Percentiles rank a stretch among this genome's conserved stretches.
phyloP scores from a whole-genome alignment of 2,329 filamentous ascomycete genomes.

The Penicillium sp. region DNA sequence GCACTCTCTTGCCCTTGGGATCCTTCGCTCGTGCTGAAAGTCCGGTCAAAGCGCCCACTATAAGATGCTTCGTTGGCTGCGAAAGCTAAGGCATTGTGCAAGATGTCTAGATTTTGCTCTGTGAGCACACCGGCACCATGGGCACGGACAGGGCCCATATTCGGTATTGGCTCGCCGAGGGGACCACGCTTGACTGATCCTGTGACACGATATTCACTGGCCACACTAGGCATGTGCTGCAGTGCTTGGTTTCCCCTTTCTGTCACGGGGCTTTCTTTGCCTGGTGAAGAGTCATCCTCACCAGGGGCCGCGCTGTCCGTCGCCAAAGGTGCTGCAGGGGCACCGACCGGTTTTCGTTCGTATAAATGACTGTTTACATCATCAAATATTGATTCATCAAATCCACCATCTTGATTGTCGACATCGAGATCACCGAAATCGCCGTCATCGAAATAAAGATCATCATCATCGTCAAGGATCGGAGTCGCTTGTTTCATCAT shows the following conservation, averaged over 20 bases:
- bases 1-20: slow-evolving; percentile 37
- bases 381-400: slow-evolving; percentile 51
- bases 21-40: slow-evolving; percentile 48
- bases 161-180: slow-evolving; percentile 26
- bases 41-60: slow-evolving; percentile 70
- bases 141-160: slow-evolving; percentile 35
- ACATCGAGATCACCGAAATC: slow-evolving; percentile 42
- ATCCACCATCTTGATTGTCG: slow-evolving; percentile 32
- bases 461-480: slow-evolving; percentile 33
- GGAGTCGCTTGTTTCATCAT: slow-evolving; percentile 4
- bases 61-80: slow-evolving; percentile 74
- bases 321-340: slow-evolving; percentile 10
- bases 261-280: slow-evolving; percentile 12
- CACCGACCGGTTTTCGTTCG: slow-evolving; percentile 33
- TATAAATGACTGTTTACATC: slow-evolving; percentile 46
- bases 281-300: slow-evolving; percentile 9
- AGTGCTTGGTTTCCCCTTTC: slow-evolving; percentile 20
- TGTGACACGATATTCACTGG: slow-evolving; percentile 31
- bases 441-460: slow-evolving; percentile 49
- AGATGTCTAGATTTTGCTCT: slow-evolving; percentile 62
- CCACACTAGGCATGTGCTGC: slow-evolving; percentile 36
- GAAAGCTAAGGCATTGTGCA: slow-evolving; percentile 80
- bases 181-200: slow-evolving; percentile 22
- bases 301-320: slow-evolving; percentile 1
- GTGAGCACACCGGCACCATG: slow-evolving; percentile 43